Conservation (phyloP, 805 yeast species). For the Schwanniomyces pseudopolymorphus region DNA sequence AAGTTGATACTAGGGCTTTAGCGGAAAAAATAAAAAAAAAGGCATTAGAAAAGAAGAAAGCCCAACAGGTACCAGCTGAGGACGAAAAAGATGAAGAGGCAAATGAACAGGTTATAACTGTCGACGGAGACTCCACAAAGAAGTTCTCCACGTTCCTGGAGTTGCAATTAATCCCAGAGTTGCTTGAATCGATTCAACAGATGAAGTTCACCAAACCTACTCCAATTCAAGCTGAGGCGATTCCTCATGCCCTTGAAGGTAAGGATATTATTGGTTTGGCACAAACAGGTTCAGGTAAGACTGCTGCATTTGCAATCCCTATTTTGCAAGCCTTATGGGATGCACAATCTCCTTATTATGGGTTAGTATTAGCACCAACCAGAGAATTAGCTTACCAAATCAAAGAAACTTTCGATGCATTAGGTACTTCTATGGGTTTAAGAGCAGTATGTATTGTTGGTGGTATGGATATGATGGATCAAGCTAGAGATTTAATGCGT, state of each 20-base stretch:
- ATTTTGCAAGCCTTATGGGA: slow-evolving; percentile 88
- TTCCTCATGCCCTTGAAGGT: slow-evolving; percentile 88
- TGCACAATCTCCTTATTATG: slow-evolving; percentile 83
- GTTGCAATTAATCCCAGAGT: slow-evolving; percentile 69
- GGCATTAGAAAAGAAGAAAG: slow-evolving; percentile 25
- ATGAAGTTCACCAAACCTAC: slow-evolving; percentile 83
- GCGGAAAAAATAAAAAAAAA: slow-evolving; percentile 53
- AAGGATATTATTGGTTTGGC: slow-evolving; percentile 95
- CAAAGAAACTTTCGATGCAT: slow-evolving; percentile 91
- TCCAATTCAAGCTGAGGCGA: slow-evolving; percentile 88
- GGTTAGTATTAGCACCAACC: slow-evolving; percentile 84
- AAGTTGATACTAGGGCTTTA: slow-evolving; percentile 43
- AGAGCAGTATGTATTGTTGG: slow-evolving; percentile 88
- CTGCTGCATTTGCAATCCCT: slow-evolving; percentile 98
- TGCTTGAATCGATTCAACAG: slow-evolving; percentile 73
- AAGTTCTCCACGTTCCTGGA: slow-evolving; percentile 48
- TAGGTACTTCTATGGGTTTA: slow-evolving; percentile 91
- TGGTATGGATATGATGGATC: slow-evolving; percentile 98
- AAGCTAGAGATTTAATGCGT: slow-evolving; percentile 88
- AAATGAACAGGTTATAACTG: slow-evolving; percentile 10
- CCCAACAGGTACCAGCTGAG: slow-evolving; percentile 9
- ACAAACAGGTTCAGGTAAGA: slow-evolving; percentile 97
- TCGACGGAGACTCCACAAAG: slow-evolving; percentile 16
- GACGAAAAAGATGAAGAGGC: slow-evolving; percentile 2
- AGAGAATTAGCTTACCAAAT: slow-evolving; percentile 86